Evolutionary conservation across 805 yeast species (phyloP).

Genomic region (Yamadazyma akitaensis): DNA sequence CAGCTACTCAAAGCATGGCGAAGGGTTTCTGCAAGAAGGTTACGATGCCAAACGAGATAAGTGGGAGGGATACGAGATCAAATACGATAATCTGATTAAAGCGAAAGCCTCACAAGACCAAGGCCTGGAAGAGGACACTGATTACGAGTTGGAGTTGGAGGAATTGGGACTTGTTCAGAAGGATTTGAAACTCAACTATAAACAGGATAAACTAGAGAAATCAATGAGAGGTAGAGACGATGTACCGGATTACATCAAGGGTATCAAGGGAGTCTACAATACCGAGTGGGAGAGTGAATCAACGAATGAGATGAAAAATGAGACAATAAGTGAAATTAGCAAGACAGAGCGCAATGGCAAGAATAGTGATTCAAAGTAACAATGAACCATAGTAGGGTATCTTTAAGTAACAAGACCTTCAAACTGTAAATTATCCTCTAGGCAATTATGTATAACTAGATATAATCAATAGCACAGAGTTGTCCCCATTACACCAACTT

Average conservation of each 20-base stretch:
- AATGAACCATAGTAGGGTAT: too few relatives aligned
- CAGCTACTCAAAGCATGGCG: slow-evolving; percentile 52
- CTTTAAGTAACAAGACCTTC: too few relatives aligned
- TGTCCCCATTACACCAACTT: too few relatives aligned
- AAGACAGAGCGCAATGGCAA: too few relatives aligned
- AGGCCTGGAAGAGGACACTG: slow-evolving; percentile 18
- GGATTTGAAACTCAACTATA: slow-evolving; percentile 21
- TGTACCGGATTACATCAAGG: slow-evolving; percentile 62
- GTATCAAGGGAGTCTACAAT: slow-evolving; percentile 23
- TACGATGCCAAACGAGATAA: slow-evolving; percentile 76
- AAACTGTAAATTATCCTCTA: too few relatives aligned
- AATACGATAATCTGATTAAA: slow-evolving; percentile 29
- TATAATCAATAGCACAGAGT: too few relatives aligned
- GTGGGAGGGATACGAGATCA: slow-evolving; percentile 75
- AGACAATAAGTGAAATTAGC: too few relatives aligned
- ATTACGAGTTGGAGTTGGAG: slow-evolving; percentile 34
- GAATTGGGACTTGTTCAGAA: slow-evolving; percentile 31
- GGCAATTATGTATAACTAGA: too few relatives aligned
- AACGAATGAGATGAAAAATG: neutral
- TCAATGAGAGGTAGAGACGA: slow-evolving; percentile 68
- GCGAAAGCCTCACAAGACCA: slow-evolving; percentile 23
- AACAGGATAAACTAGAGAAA: slow-evolving; percentile 38
- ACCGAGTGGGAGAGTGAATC: slow-evolving; percentile 6
- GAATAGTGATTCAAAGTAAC: neutral
- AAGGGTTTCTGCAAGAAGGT: slow-evolving; percentile 51